Evolutionary conservation across 768 basidiomycete genomes (phyloP).

Genomic region (Leccinellum luteum): DNA sequence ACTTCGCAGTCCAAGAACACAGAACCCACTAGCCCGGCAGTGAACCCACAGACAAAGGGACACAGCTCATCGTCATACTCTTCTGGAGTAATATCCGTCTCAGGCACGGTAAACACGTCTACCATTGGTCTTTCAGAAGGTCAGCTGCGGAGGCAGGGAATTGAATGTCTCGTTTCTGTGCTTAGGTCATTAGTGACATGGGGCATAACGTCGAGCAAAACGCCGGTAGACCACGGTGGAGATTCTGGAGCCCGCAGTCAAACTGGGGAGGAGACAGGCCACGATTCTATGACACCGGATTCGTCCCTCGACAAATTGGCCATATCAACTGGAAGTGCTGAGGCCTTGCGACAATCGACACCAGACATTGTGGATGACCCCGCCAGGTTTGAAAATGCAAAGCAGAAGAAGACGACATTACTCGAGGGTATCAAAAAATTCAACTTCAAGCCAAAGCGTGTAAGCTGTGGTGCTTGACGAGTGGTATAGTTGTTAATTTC

Average conservation of each 20-base stretch:
- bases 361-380: slow-evolving; percentile 90
- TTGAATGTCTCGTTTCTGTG: slow-evolving; percentile 91
- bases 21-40: slow-evolving; percentile 61
- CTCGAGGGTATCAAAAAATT: slow-evolving; percentile 97
- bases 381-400: slow-evolving; percentile 88
- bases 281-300: slow-evolving; percentile 56
- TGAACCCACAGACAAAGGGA: slow-evolving; percentile 43
- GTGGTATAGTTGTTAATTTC: neutral
- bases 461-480: slow-evolving; percentile 36
- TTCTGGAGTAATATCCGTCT: slow-evolving; percentile 60
- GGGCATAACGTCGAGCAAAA: slow-evolving; percentile 58
- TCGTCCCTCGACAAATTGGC: slow-evolving; percentile 55
- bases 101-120: slow-evolving; percentile 67
- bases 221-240: slow-evolving; percentile 30
- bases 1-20: slow-evolving; percentile 45
- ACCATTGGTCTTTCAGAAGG: slow-evolving; percentile 72
- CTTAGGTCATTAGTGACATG: slow-evolving; percentile 88
- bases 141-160: slow-evolving; percentile 84
- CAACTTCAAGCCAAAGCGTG: slow-evolving; percentile 97
- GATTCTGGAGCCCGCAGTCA: slow-evolving; percentile 47
- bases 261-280: slow-evolving; percentile 49
- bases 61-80: slow-evolving; percentile 48
- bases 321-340: slow-evolving; percentile 44
- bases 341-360: slow-evolving; percentile 62
- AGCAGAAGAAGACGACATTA: slow-evolving; percentile 92